Evolutionary conservation across 345 rosid species (phyloP), one percentile per base, ranked within the genome.

Genomic region (Mallotus nudiflorus): DNA sequence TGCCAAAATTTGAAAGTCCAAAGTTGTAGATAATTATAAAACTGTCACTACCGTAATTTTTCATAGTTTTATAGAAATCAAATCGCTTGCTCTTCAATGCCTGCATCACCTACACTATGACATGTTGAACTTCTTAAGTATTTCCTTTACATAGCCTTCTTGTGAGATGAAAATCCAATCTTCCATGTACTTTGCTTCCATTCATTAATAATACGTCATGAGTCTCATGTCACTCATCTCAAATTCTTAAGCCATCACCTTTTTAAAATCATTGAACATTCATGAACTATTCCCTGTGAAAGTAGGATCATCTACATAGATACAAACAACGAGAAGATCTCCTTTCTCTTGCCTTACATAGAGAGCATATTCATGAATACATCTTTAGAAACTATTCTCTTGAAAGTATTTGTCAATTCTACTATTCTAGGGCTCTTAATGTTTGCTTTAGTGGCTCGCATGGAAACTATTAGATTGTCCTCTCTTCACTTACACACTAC

Each of bases 301-400:
- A 33, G 39, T 39, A 37, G 39, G 44, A 60, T 60, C 48, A 60
- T 60, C 16, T 16, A 39, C 48, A 60, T 60, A 60, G 19, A 57
- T 19, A 57, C 62, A 57, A 28, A 57, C 24, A 29, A 57, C 18
- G 8, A 57, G n/a, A 19, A 57, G 19, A 39, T 60, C 58, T 5
- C 58, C 29, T 5, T 53, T 9, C 9, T 37, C 20, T 19, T 35
- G 3, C n/a, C 39, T 60, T 27, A 60, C 9, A 60, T 35, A 60
- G 8, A 60, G 39, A 33, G n/a, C 39, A 57, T 13, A 35, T 31
- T 27, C 42, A 57, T 19, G 19, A 33, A n/a, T n/a, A 15, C 19
- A 5, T 55, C 60, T 53, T 55, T 16, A 18, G 27, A 25, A 25
- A 25, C 20, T 20, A n/a, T n/a, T n/a, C n/a, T n/a, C n/a, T n/a